Evolutionary conservation across 352 stramenopile genomes (phyloP).

Genomic region (Phytophthora lateralis): DNA sequence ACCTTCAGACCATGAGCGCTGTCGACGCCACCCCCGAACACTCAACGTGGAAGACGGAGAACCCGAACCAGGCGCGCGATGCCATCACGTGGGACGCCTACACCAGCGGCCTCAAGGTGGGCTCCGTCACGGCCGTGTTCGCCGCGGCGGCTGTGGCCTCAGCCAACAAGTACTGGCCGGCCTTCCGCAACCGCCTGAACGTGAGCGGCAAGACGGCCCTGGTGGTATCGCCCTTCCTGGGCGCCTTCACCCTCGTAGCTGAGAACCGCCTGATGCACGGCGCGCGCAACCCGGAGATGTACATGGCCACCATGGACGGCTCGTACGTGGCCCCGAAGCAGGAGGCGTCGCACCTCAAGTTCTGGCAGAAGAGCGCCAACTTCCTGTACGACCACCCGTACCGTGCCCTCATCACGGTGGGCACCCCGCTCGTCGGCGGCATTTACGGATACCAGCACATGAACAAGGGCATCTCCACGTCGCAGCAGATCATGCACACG

Average conservation of each 20-base stretch:
- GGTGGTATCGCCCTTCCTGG: slow-evolving; percentile 65
- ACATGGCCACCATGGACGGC: slow-evolving; percentile 63
- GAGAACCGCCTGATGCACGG: slow-evolving; percentile 68
- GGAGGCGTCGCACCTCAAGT: slow-evolving; percentile 45
- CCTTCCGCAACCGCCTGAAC: slow-evolving; percentile 73
- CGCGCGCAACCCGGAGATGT: slow-evolving; percentile 74
- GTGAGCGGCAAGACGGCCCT: slow-evolving; percentile 80
- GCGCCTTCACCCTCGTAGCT: slow-evolving; percentile 65
- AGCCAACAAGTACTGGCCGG: slow-evolving; percentile 65
- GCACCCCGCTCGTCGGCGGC: slow-evolving; percentile 65
- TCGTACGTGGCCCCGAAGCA: slow-evolving; percentile 48
- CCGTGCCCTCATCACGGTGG: slow-evolving; percentile 53
- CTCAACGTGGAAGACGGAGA: slow-evolving; percentile 38
- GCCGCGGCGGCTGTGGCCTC: slow-evolving; percentile 36
- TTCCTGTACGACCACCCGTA: slow-evolving; percentile 86
- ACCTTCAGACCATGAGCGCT: slow-evolving; percentile 18
- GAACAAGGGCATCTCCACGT: slow-evolving; percentile 71
- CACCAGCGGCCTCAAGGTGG: slow-evolving; percentile 57
- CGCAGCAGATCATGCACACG: slow-evolving; percentile 89
- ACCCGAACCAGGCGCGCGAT: slow-evolving; percentile 63
- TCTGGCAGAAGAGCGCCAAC: slow-evolving; percentile 72
- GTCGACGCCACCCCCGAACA: slow-evolving; percentile 22
- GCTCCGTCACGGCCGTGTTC: slow-evolving; percentile 37
- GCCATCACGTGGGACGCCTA: slow-evolving; percentile 78
- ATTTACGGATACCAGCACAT: slow-evolving; percentile 77